Base-by-base conservation (phyloP, 2,329 filamentous ascomycete species). In the Penicillium nordicum region DNA sequence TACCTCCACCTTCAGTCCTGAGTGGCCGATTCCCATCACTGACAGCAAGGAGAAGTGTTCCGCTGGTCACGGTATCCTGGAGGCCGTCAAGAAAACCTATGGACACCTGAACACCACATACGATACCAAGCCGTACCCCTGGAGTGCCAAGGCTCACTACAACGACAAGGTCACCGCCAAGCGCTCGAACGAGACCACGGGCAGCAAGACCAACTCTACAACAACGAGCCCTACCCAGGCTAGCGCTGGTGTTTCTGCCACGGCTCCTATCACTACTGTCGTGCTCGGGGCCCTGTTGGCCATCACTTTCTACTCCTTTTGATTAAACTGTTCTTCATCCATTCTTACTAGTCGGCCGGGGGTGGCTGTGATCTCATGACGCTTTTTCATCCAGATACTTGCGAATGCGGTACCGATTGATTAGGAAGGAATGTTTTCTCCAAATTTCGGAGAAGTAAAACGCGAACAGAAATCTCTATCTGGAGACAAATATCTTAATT, bases 1-100 rank as follows among this genome's bases (percentile, higher is more conserved):
- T 11, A 56, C 53, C 53, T 66, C 67, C 47, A 63, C 60, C 34
- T 69, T 66, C 60, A 57, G 58, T 0, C 46, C 65, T 2, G 57
- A 53, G 25, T 74, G 72, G 72, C 65, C 72, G 10, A 57, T 65
- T 27, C 72, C 72, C 4, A 37, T 65, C 18, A 74, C 69, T 7
- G 52, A 55, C 16, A 50, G 45, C n/a, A 51, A 66, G 37, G 68
- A 62, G 5, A 57, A 64, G 16, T 74, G 72, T 59, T 72, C 72
- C n/a, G 71, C 66, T 36, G 72, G 72, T 16, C 57, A 74, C 29
- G 71, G 70, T 41, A 69, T 74, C 30, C 55, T 73, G 34, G 59
- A 67, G 8, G 36, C 59, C 18, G 71, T 74, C 53, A 66, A 70
- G 63, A 54, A 69, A 50, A 72, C 68, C 42, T 74, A 63, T 44